Conservation (phyloP, 495 filamentous ascomycete species). For the Melanomma pulvis-pyrius region DNA sequence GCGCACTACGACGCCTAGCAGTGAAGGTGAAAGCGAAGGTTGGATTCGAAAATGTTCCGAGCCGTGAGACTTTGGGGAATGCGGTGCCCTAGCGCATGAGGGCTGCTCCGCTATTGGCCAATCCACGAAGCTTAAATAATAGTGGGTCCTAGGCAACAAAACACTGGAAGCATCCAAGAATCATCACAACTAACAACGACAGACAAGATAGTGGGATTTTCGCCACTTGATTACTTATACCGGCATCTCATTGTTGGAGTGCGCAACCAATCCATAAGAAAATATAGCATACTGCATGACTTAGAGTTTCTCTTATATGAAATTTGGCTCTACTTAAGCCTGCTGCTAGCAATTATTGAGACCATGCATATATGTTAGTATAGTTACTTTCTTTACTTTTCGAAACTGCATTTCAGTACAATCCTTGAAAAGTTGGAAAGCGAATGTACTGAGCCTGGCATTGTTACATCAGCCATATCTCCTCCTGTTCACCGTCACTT, state of each 20-base stretch:
- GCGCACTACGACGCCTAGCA: neutral
- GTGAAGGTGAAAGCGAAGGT: constrained; percentile 1
- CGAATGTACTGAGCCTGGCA: neutral
- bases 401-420: too few relatives aligned
- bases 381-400: too few relatives aligned
- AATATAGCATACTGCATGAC: too few relatives aligned
- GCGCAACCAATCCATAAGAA: too few relatives aligned
- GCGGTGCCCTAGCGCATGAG: neutral
- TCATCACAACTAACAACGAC: neutral
- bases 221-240: too few relatives aligned
- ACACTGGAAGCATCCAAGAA: neutral
- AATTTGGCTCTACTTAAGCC: too few relatives aligned
- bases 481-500: neutral
- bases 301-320: too few relatives aligned
- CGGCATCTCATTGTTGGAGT: too few relatives aligned
- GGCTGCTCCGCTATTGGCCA: neutral
- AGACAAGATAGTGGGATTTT: neutral
- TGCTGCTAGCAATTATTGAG: too few relatives aligned
- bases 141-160: neutral
- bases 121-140: neutral
- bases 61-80: constrained; percentile 12
- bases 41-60: constrained; percentile 2
- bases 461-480: neutral
- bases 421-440: neutral
- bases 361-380: too few relatives aligned